Percentiles rank a stretch among this genome's conserved stretches.
Conservation (phyloP, 495 filamentous ascomycete species). For the Penicillium waksmanii region DNA sequence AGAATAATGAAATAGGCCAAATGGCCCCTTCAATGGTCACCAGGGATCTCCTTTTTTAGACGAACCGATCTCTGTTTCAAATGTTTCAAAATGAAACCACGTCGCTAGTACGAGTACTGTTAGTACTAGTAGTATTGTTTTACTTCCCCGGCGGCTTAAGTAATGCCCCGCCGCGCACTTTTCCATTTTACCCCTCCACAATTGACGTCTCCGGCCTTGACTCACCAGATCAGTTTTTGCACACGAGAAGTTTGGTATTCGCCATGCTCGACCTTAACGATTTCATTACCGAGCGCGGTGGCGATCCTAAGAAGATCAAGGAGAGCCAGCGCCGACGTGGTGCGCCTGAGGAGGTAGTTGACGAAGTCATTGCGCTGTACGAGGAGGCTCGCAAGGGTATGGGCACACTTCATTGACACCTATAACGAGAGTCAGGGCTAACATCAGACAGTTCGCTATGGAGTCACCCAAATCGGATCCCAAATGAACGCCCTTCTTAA, state of each 20-base stretch:
- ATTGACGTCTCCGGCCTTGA: conserved; percentile 16
- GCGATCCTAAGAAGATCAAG: conserved; percentile 84
- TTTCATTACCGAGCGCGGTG: conserved; percentile 85
- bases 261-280: conserved; percentile 79
- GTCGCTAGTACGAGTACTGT: too few relatives aligned
- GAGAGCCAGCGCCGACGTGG: conserved; percentile 83
- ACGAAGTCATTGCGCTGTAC: conserved; percentile 85
- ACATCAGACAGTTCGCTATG: conserved; percentile 57
- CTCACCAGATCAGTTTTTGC: conserved; percentile 14
- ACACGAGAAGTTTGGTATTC: conserved; percentile 1
- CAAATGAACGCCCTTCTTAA: conserved; percentile 88
- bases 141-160: conserved; percentile 21
- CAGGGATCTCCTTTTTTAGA: too few relatives aligned
- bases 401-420: conserved; percentile 1
- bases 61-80: too few relatives aligned
- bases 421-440: too few relatives aligned
- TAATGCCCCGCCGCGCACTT: conserved; percentile 26
- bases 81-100: too few relatives aligned
- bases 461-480: conserved; percentile 73
- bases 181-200: conserved; percentile 36
- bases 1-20: conserved; percentile 31
- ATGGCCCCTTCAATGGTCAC: conserved; percentile 9
- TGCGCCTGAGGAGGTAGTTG: conserved; percentile 80
- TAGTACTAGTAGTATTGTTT: too few relatives aligned
- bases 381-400: conserved; percentile 83